Evolutionary conservation across 768 basidiomycete species (phyloP).

Genomic region (Trametes maxima): DNA sequence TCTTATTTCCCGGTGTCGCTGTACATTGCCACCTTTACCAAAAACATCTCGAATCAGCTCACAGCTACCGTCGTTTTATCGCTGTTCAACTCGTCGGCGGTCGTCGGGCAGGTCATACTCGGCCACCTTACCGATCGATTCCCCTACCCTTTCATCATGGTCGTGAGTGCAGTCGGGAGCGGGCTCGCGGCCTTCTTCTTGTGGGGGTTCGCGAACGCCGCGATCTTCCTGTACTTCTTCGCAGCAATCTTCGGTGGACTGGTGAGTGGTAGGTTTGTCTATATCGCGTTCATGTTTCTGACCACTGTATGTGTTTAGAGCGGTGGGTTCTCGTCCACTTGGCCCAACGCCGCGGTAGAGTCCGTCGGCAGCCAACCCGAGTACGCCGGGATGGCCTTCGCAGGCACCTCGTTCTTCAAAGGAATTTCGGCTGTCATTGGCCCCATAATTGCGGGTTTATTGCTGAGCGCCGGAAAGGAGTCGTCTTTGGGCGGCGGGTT

Average conservation of each 20-base stretch:
- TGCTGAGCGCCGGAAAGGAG: conserved; percentile 17
- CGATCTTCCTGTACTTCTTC: conserved; percentile 24
- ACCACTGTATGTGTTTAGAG: conserved; percentile 10
- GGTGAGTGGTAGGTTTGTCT: conserved; percentile 7
- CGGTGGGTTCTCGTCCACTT: conserved; percentile 22
- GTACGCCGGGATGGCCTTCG: conserved; percentile 17
- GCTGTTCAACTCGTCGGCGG: conserved; percentile 26
- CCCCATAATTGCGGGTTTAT: conserved; percentile 18
- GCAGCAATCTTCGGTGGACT: conserved; percentile 25
- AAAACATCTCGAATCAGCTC: conserved; percentile 16
- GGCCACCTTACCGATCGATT: conserved; percentile 25
- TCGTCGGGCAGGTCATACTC: conserved; percentile 24
- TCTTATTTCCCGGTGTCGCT: conserved; percentile 29
- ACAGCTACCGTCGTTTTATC: conserved; percentile 25
- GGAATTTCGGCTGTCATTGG: conserved; percentile 24
- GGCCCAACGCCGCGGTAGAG: conserved; percentile 16
- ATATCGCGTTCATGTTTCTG: neutral
- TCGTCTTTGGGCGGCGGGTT: conserved; percentile 13
- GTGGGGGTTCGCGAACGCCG: conserved; percentile 26
- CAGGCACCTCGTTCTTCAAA: conserved; percentile 14
- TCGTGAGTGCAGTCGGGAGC: conserved; percentile 14
- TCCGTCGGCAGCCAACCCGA: conserved; percentile 19
- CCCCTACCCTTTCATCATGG: conserved; percentile 26
- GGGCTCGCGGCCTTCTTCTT: conserved; percentile 21
- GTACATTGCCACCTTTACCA: conserved; percentile 25